Percentiles rank a stretch among this genome's conserved stretches.
These are phyloP conservation scores for Raphanus hybrid DNA, from an alignment of 441 rosid genomes.

Conservation along the genomic window DNA sequence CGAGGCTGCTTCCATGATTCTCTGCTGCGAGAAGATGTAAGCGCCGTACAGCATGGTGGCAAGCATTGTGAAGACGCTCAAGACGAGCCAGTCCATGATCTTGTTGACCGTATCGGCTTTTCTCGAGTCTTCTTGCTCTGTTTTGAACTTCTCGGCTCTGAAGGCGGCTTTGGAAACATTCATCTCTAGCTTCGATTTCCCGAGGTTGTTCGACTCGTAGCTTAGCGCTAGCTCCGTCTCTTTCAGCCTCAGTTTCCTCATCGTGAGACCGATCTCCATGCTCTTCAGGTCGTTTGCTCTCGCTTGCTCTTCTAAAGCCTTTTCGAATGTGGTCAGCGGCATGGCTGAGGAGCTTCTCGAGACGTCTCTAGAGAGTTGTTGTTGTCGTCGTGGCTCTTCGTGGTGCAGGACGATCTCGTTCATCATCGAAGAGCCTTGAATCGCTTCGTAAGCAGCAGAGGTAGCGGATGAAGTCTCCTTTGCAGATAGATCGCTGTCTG, in stretches of 20 bases:
- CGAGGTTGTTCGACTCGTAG: constrained; percentile 62
- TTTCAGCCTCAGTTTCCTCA: constrained; percentile 60
- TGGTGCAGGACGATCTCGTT: constrained; percentile 51
- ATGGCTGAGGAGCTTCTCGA: constrained; percentile 43
- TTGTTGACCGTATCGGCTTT: constrained; percentile 69
- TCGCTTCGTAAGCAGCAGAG: constrained; percentile 44
- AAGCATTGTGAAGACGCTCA: constrained; percentile 72
- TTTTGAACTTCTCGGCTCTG: constrained; percentile 76
- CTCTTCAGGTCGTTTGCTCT: constrained; percentile 82
- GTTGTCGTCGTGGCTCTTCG: constrained; percentile 46
- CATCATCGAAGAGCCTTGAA: constrained; percentile 47
- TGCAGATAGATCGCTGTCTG: constrained; percentile 24
- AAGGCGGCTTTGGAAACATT: constrained; percentile 71
- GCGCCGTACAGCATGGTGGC: constrained; percentile 64
- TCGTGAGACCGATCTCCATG: constrained; percentile 63
- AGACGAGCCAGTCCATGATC: constrained; percentile 79
- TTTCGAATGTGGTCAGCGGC: constrained; percentile 51
- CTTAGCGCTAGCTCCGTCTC: constrained; percentile 59
- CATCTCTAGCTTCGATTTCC: constrained; percentile 72
- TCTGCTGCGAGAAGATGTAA: constrained; percentile 66
- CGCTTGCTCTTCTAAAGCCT: constrained; percentile 63
- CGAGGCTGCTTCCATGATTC: constrained; percentile 74
- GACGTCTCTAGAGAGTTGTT: constrained; percentile 45
- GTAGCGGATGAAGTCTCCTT: constrained; percentile 28
- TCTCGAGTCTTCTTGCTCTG: constrained; percentile 66